Base-by-base conservation (phyloP, 805 yeast genomes). In the Suhomyces canberraensis region DNA sequence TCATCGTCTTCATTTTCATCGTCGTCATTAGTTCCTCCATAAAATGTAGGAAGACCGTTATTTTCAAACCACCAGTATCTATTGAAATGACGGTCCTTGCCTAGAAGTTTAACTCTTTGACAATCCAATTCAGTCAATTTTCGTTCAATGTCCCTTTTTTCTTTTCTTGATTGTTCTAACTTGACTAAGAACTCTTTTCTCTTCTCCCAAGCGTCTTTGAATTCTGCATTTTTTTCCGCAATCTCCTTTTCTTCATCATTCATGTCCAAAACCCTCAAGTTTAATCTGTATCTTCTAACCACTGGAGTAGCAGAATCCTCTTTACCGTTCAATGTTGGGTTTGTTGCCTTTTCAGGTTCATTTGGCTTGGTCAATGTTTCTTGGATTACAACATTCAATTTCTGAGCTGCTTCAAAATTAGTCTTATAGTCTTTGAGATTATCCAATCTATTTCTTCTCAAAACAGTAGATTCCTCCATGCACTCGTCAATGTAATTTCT, bases 31-130 rank as follows among this genome's bases (percentile, higher is more conserved):
- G 51, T 30, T 25, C 60, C 56, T 9, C 65, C 66, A 35, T 65
- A 69, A 25, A 71, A 50, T 6, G 69, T 68, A 3, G 89, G 87
- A 32, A 88, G 67, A 0, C 98, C 98, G 52, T 84, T 83, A 44
- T 73, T 71, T 52, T 91, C 98, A 54, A 89, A 79, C 96, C 96
- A 93, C 95, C 95, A 93, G 57, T 91, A 93, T 46, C 90, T 70
- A 63, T 93, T 93, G 57, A 70, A 89, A 40, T 77, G 75, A 34
- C 95, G 66, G 58, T 93, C 98, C 40, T 79, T 73, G 2, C 98
- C 98, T 18, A 93, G 64, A 20, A 78, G 69, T 37, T 76, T 75
- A 32, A 89, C 71, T 39, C 98, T 64, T 54, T 88, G 96, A 41
- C 82, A 71, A 51, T 90, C 96, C 33, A 78, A 63, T 47, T 81